phyloP scores from a whole-genome alignment of 2,329 filamentous ascomycete genomes.

The Sarocladium strictum region DNA sequence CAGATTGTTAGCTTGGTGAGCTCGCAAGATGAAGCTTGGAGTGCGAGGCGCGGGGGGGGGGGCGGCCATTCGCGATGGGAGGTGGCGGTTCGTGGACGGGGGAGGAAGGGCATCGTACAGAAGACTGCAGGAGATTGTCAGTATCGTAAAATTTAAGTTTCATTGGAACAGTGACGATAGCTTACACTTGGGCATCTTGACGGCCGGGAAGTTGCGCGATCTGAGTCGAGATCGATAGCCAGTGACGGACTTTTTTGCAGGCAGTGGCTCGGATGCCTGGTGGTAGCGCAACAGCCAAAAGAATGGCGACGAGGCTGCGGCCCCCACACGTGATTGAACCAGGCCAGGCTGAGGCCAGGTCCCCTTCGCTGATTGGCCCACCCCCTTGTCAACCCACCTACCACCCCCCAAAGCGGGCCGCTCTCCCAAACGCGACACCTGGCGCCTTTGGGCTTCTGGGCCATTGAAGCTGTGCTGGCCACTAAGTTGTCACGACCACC shows the following conservation, averaged over 20 bases:
- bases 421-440: conserved; percentile 6
- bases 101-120: conserved; percentile 34
- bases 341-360: neutral
- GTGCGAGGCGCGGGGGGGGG: conserved; percentile 8
- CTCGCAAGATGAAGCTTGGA: neutral
- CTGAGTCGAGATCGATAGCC: neutral
- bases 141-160: neutral
- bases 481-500: neutral
- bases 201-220: conserved; percentile 3
- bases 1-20: neutral
- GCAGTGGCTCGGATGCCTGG: too few relatives aligned
- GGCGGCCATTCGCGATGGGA: neutral
- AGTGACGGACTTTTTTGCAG: too few relatives aligned
- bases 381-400: neutral
- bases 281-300: neutral
- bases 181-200: conserved; percentile 85
- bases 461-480: neutral
- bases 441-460: too few relatives aligned
- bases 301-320: conserved; percentile 1
- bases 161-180: neutral
- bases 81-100: conserved; percentile 3
- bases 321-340: conserved; percentile 5
- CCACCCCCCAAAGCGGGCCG: neutral
- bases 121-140: conserved; percentile 49
- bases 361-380: neutral